Evolutionary conservation across 306 rosid genomes (phyloP).

Genomic region (Vicia villosa): DNA sequence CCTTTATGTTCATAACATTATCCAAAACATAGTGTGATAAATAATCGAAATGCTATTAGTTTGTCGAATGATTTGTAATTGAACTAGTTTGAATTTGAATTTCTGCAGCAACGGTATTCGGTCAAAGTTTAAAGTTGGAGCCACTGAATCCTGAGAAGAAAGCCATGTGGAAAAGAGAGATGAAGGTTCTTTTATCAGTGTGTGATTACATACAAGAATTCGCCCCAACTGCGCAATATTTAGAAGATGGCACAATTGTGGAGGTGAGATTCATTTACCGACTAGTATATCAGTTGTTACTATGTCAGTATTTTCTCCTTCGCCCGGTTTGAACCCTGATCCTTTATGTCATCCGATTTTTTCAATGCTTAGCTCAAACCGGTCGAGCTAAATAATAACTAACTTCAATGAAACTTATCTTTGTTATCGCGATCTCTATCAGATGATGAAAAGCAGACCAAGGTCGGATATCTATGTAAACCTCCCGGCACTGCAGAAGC

Average conservation of each 20-base stretch:
- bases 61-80: neutral
- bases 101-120: constrained; percentile 83
- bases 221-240: constrained; percentile 64
- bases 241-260: constrained; percentile 71
- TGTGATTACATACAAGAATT: constrained; percentile 93
- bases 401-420: neutral
- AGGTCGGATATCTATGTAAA: constrained; percentile 84
- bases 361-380: neutral
- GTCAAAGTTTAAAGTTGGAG: constrained; percentile 83
- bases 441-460: constrained; percentile 86
- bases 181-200: constrained; percentile 84
- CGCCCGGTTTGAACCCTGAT: neutral
- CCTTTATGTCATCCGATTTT: neutral
- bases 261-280: constrained; percentile 55
- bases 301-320: neutral
- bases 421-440: constrained; percentile 32
- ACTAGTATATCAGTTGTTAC: neutral
- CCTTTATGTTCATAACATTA: neutral
- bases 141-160: constrained; percentile 85
- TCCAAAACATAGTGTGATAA: neutral
- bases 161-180: constrained; percentile 95
- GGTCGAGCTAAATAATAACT: neutral
- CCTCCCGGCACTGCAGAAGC: constrained; percentile 94
- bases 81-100: constrained; percentile 23
- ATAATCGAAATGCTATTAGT: neutral